Percentiles rank a stretch among this genome's conserved stretches.
Evolutionary conservation across 2,329 filamentous ascomycete genomes (phyloP).

Genomic region (Paraphaeosphaeria minitans): DNA sequence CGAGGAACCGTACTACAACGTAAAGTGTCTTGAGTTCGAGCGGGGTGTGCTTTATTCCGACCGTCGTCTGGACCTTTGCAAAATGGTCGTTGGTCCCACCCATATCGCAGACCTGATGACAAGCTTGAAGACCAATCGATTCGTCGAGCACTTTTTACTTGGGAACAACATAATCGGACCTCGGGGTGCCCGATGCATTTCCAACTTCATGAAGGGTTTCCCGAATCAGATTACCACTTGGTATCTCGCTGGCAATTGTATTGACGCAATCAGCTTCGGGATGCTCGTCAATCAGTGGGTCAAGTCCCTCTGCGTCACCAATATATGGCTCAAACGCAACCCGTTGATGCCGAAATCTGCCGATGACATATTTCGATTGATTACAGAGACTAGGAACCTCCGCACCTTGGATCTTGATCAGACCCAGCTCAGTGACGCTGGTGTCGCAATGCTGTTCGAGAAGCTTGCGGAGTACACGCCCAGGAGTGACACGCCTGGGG

Average conservation of each 20-base stretch:
- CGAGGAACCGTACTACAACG: conserved; percentile 43
- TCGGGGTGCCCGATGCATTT: conserved; percentile 51
- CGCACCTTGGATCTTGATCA: conserved; percentile 61
- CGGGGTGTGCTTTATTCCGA: conserved; percentile 57
- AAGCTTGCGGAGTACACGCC: conserved; percentile 41
- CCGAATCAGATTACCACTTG: conserved; percentile 59
- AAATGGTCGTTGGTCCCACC: conserved; percentile 60
- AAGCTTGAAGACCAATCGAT: conserved; percentile 54
- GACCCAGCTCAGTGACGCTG: conserved; percentile 57
- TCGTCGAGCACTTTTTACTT: conserved; percentile 58
- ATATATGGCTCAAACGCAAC: conserved; percentile 62
- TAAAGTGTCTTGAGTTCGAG: conserved; percentile 44
- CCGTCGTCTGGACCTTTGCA: conserved; percentile 60
- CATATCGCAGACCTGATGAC: conserved; percentile 59
- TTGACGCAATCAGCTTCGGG: conserved; percentile 51
- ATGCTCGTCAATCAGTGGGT: conserved; percentile 54
- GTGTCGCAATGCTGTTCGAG: conserved; percentile 53
- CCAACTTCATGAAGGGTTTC: conserved; percentile 51
- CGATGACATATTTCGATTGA: conserved; percentile 51
- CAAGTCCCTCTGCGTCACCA: conserved; percentile 52
- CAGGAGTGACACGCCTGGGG: conserved; percentile 33
- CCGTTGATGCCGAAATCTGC: conserved; percentile 52
- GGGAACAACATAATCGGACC: conserved; percentile 62
- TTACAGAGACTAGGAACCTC: conserved; percentile 51
- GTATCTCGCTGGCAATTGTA: conserved; percentile 62